Base-by-base conservation (phyloP, 331 rosid species). In the Arachis monticola region DNA sequence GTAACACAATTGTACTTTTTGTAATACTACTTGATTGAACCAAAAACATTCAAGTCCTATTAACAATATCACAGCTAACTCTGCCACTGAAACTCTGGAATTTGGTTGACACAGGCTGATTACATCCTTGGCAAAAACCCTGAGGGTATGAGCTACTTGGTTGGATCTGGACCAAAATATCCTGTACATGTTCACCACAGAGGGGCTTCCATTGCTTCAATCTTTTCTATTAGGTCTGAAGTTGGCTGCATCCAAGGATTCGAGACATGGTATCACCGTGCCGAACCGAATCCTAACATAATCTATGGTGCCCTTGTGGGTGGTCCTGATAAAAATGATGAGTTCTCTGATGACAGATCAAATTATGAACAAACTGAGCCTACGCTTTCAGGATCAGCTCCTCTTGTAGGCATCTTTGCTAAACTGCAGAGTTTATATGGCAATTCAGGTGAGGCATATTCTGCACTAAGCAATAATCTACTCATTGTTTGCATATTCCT, bases 311-410 rank as follows among this genome's bases (percentile, higher is more conserved):
- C 81, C 32, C 92, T 92, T 64, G 96, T 92, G 44, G 97, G 97
- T 13, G 97, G 97, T 2, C 97, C 97, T 0, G 87, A 83, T 73
- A 44, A 63, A 64, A 83, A 88, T 66, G 98, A 92, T 56, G 53
- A 38, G 46, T 92, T 81, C 80, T 70, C 79, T 0, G 93, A 92
- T 60, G 92, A 90, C 11, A 84, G 96, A 52, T 85, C 96, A 64
- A 83, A 81, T 40, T 92, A 90, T 77, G 98, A 92, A 76, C 90
- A 88, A 80, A 85, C 94, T 38, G 97, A 92, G 81, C 96, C 97
- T n/a, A 88, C 97, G 9, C 59, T 87, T 2, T 77, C 98, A 27
- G 91, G 91, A 51, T 14, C 79, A 60, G 98, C 91, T 72, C 92
- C 98, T 27, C 94, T 92, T 22, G 45, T 92, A n/a, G 96, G 92